phyloP scores from a whole-genome alignment of 2,329 filamentous ascomycete species.

The Aspergillus vadensis region DNA sequence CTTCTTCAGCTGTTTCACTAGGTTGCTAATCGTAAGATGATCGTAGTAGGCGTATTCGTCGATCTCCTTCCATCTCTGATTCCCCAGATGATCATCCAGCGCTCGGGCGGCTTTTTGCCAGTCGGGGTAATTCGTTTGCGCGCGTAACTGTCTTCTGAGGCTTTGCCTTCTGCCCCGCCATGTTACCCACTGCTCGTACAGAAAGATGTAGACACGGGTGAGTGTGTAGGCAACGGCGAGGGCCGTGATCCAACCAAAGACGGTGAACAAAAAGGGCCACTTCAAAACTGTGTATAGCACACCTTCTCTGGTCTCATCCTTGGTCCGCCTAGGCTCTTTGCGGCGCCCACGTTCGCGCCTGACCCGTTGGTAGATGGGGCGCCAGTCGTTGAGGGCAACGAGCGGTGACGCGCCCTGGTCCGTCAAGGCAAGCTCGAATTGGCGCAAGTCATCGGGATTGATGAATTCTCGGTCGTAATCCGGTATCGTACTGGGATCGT shows the following conservation, averaged over 20 bases:
- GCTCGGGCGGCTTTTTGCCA: constrained; percentile 80
- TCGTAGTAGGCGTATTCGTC: constrained; percentile 79
- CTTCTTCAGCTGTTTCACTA: constrained; percentile 70
- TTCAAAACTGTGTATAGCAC: constrained; percentile 87
- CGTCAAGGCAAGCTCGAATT: constrained; percentile 79
- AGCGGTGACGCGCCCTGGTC: constrained; percentile 78
- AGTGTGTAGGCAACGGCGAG: constrained; percentile 74
- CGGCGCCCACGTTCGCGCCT: constrained; percentile 51
- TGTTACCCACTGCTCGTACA: constrained; percentile 87
- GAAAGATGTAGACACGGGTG: constrained; percentile 84
- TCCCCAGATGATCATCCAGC: constrained; percentile 78
- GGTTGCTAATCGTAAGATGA: constrained; percentile 75
- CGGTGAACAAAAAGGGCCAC: constrained; percentile 83
- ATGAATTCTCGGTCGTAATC: constrained; percentile 80
- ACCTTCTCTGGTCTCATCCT: constrained; percentile 92
- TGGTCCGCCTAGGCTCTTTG: constrained; percentile 56
- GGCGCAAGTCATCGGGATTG: constrained; percentile 67
- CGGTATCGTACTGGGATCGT: constrained; percentile 71
- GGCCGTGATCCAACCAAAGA: constrained; percentile 76
- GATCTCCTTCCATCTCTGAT: constrained; percentile 54
- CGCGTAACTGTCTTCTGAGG: constrained; percentile 70
- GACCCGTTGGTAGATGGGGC: constrained; percentile 76
- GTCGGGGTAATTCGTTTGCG: constrained; percentile 73
- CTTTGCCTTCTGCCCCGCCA: constrained; percentile 80
- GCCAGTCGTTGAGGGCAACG: constrained; percentile 93